phyloP scores from a whole-genome alignment of 257 asterid genomes.

The Capsicum chinense region DNA sequence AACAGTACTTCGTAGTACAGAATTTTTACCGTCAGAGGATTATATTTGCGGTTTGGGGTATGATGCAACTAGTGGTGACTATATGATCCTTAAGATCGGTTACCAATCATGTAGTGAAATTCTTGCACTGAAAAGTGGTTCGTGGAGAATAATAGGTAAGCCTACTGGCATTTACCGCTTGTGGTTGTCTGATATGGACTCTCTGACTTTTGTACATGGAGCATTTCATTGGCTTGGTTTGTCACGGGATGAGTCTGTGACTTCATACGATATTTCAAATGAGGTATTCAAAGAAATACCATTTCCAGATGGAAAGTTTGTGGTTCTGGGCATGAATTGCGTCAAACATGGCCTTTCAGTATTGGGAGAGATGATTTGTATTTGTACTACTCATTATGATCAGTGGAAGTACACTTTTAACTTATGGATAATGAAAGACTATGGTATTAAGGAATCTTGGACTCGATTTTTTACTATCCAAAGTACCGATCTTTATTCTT shows the following conservation, averaged over 20 bases:
- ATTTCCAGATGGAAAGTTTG: neutral
- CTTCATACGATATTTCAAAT: neutral
- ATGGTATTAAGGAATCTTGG: too few relatives aligned
- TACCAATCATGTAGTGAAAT: neutral
- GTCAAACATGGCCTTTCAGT: neutral
- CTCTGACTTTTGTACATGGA: neutral
- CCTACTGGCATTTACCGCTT: neutral
- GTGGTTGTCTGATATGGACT: neutral
- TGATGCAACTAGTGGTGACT: neutral
- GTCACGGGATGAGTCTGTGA: neutral
- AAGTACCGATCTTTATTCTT: too few relatives aligned
- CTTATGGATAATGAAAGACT: too few relatives aligned
- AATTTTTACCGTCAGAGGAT: neutral
- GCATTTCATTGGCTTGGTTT: neutral
- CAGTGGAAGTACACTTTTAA: too few relatives aligned
- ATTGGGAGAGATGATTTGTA: too few relatives aligned
- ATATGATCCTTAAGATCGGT: neutral
- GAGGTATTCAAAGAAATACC: neutral
- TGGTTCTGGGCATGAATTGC: neutral
- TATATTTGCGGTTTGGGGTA: neutral
- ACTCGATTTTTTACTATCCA: too few relatives aligned
- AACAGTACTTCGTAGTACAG: neutral
- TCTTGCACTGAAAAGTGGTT: neutral
- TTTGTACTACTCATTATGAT: too few relatives aligned
- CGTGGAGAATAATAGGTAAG: neutral